phyloP scores from a whole-genome alignment of 163 green algal genomes.

The Scenedesmus sp. region DNA sequence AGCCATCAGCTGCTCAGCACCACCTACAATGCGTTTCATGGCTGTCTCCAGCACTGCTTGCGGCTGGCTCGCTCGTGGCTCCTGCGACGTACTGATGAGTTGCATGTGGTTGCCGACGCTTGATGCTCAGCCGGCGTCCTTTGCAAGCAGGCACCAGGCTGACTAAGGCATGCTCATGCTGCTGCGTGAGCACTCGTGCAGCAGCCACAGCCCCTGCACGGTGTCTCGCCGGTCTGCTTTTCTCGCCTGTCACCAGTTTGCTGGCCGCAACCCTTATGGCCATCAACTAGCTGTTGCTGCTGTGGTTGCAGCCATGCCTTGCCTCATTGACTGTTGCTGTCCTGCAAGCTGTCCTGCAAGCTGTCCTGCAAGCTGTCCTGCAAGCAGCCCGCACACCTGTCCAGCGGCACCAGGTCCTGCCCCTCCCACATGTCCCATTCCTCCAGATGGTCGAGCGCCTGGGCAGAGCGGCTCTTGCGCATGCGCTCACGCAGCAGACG shows the following conservation, averaged over 20 bases:
- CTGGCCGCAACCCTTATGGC: no score
- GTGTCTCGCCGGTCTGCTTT: conserved; percentile 19
- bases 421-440: conserved; percentile 58
- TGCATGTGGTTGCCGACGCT: no score
- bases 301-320: no score
- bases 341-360: conserved; percentile 22
- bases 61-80: no score
- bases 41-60: not conserved
- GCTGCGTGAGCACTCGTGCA: not conserved
- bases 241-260: not conserved
- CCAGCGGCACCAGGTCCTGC: conserved; percentile 52
- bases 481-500: conserved; percentile 74
- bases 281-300: no score
- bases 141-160: no score
- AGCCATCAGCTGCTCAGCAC: not conserved
- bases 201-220: not conserved
- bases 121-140: no score
- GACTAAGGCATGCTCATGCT: no score
- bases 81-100: no score
- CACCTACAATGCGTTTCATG: no score
- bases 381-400: conserved; percentile 34
- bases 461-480: conserved; percentile 65
- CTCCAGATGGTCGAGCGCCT: conserved; percentile 64
- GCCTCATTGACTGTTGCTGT: not conserved
- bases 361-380: conserved; percentile 8